Conservation (phyloP, 1,139 yeast genomes). For the Meyerozyma elateridarum region DNA sequence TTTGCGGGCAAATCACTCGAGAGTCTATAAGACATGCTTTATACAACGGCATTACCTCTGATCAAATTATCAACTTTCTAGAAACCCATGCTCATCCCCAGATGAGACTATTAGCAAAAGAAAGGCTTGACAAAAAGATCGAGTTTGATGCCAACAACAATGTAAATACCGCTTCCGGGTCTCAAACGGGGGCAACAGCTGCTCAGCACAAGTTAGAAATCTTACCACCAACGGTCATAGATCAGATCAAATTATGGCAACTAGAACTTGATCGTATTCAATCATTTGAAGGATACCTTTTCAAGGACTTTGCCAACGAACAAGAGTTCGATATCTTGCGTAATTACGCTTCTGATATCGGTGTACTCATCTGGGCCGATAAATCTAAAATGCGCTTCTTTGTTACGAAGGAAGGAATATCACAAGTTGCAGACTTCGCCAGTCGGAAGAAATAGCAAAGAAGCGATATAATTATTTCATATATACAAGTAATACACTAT, state of each 20-base stretch:
- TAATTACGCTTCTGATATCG: conserved; percentile 83
- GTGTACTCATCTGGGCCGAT: conserved; percentile 84
- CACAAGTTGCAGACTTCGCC: conserved; percentile 83
- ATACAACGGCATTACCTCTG: conserved; percentile 87
- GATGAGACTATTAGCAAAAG: conserved; percentile 71
- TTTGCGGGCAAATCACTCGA: conserved; percentile 87
- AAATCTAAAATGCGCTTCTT: conserved; percentile 70
- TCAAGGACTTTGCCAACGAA: conserved; percentile 76
- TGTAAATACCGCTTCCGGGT: conserved; percentile 45
- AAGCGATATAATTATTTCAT: not conserved
- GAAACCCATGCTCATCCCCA: conserved; percentile 95
- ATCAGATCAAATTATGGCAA: conserved; percentile 95
- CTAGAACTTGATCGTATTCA: conserved; percentile 89
- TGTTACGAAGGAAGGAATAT: conserved; percentile 78
- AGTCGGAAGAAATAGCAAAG: conserved; percentile 45
- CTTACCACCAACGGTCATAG: conserved; percentile 92
- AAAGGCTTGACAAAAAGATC: conserved; percentile 57
- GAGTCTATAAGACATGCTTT: conserved; percentile 86
- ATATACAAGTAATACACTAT: not conserved
- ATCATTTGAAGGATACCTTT: conserved; percentile 82
- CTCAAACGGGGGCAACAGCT: conserved; percentile 16
- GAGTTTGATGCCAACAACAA: conserved; percentile 60
- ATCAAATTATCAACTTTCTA: conserved; percentile 83
- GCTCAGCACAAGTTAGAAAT: conserved; percentile 53
- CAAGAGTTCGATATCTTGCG: conserved; percentile 72